A percentile compares a stretch with the other conserved stretches of the same genome.
Evolutionary conservation across 2,329 filamentous ascomycete species (phyloP).

Genomic region (Alternaria sp.): DNA sequence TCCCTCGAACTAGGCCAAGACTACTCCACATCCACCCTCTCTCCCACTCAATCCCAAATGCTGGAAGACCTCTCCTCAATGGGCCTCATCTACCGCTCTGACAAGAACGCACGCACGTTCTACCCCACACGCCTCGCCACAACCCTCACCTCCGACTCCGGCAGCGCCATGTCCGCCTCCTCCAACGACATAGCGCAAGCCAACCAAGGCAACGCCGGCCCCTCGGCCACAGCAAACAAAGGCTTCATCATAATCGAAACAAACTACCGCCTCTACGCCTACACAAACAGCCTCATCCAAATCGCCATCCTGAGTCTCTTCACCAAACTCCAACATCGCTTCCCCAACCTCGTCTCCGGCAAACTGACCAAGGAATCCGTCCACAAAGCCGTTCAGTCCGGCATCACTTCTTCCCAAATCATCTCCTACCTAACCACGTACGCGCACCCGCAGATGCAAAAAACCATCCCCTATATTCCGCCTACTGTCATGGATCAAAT

Average conservation of each 20-base stretch:
- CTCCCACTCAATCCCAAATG: slow-evolving; percentile 83
- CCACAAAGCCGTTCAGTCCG: slow-evolving; percentile 82
- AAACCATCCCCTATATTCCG: slow-evolving; percentile 78
- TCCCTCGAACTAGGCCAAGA: slow-evolving; percentile 90
- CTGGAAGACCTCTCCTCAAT: slow-evolving; percentile 91
- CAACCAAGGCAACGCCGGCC: slow-evolving; percentile 17
- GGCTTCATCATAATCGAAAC: slow-evolving; percentile 97
- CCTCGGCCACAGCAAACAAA: slow-evolving; percentile 56
- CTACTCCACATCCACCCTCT: slow-evolving; percentile 86
- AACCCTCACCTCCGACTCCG: slow-evolving; percentile 82
- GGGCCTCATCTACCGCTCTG: slow-evolving; percentile 80
- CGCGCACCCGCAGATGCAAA: slow-evolving; percentile 92
- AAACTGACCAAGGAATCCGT: slow-evolving; percentile 90
- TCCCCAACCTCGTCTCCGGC: slow-evolving; percentile 92
- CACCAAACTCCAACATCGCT: slow-evolving; percentile 84
- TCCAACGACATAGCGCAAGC: slow-evolving; percentile 64
- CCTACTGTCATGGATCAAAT: slow-evolving; percentile 98
- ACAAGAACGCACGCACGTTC: slow-evolving; percentile 61
- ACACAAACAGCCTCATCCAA: slow-evolving; percentile 91
- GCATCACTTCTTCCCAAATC: slow-evolving; percentile 95
- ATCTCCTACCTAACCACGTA: slow-evolving; percentile 91
- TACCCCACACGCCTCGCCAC: slow-evolving; percentile 95
- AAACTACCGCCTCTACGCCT: slow-evolving; percentile 97
- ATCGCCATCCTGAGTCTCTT: slow-evolving; percentile 95
- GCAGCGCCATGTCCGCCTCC: slow-evolving; percentile 53